Evolutionary conservation across 768 basidiomycete species (phyloP).

Genomic region (Russula emetica): DNA sequence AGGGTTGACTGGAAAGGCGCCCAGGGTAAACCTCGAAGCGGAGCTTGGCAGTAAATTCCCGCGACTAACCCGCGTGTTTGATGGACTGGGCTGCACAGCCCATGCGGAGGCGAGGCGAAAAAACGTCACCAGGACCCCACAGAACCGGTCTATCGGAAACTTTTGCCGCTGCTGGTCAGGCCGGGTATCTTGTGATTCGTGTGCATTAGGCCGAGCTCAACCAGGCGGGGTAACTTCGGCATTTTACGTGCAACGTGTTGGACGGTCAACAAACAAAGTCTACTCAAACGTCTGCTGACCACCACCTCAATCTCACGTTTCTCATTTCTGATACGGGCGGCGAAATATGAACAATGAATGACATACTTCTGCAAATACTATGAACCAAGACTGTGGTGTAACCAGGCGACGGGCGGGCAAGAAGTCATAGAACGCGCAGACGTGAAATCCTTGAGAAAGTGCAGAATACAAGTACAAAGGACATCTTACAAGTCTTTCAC

Average conservation of each 20-base stretch:
- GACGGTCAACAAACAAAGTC: background rate
- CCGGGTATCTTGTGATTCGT: background rate
- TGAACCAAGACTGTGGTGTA: background rate
- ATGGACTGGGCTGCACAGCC: conserved; percentile 17
- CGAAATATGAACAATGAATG: conserved; percentile 18
- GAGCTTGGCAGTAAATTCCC: conserved; percentile 24
- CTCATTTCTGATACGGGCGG: conserved; percentile 7
- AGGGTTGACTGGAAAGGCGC: background rate
- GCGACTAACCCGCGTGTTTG: conserved; percentile 24
- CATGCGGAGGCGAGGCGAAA: background rate
- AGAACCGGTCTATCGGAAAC: conserved; percentile 19
- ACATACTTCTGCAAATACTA: background rate
- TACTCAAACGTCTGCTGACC: background rate
- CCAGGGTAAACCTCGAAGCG: conserved; percentile 14
- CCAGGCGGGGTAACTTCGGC: conserved; percentile 2
- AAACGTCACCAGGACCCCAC: conserved; percentile 18
- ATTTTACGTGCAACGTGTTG: background rate
- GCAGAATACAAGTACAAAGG: conserved; percentile 21
- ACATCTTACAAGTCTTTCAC: conserved; percentile 26
- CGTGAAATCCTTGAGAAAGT: conserved; percentile 8
- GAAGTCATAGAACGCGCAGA: conserved; percentile 6
- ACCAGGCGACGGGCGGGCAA: conserved; percentile 7
- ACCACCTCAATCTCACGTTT: conserved; percentile 1
- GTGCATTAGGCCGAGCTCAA: background rate
- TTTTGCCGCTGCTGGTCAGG: conserved; percentile 13